Evolutionary conservation across 2,329 filamentous ascomycete species (phyloP), one percentile per base, ranked within the genome.

Genomic region (Neophaeococcomyces aloes): DNA sequence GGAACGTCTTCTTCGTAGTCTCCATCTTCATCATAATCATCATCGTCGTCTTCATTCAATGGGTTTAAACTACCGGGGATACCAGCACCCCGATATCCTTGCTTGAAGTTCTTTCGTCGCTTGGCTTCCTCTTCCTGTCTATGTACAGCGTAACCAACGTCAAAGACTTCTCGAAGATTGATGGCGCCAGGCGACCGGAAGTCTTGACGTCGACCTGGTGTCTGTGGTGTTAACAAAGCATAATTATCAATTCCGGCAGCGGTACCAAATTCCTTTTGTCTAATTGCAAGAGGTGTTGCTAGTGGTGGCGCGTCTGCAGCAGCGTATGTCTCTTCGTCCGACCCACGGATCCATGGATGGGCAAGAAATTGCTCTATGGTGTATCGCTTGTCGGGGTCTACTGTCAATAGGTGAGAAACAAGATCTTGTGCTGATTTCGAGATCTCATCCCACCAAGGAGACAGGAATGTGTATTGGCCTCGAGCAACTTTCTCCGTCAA

Each of bases 401-500:
- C 91, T 0, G 86, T 93, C 49, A 98, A 69, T 0, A 98, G 76
- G 62, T 98, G 91, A 3, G 84, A 86, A 46, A 98, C 89, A 7
- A 98, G 71, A 57, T 98, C 89, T 62, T 96, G 86, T 0, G 91
- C 91, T 3, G 86, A 81, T 61, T 91, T 87, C 48, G 89, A 95
- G 49, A 98, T 96, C 46, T 95, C 88, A 55, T 98, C 91, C 91
- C 91, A 98, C 91, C 91, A 98, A 0, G 91, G 91, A 2, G 89
- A 96, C 33, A 98, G 68, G 69, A 98, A 98, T 0, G 91, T 96
- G 62, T 91, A 98, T 66, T 96, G 87, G 38, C 91, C 91, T 57
- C 85, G 82, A 23, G 91, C 91, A 14, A 98, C 91, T 71, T 98
- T 98, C 61, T 98, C 89, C 1, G 91, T 96, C 48, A 98, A 76